Evolutionary conservation across 2,329 filamentous ascomycete species (phyloP), one percentile per base, ranked within the genome.

Genomic region (Exophiala sideris): DNA sequence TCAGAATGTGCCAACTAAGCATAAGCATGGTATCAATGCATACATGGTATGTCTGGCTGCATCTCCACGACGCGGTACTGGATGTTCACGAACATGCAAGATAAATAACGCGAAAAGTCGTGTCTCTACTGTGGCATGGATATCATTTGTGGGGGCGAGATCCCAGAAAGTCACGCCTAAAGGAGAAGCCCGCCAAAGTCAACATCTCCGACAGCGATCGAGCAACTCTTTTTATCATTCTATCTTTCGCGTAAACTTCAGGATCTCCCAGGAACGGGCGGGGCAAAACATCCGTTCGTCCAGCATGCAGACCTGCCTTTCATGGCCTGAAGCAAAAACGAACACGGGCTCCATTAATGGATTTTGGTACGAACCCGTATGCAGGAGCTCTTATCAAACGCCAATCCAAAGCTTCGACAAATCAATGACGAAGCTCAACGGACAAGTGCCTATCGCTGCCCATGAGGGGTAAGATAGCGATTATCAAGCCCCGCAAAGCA

Each of bases 161-260:
- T 20, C 8, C 2, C 40, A 42, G 20, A 20, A 14, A 18, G n/a
- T 18, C 16, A 42, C 14, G 36, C 10, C 32, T 20, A 34, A 51
- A 57, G 57, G 57, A 59, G 57, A 59, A 57, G 54, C 49, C 57
- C 57, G 57, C 52, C 39, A 36, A 39, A 5, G 24, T n/a, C 38
- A 45, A 57, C 46, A 50, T 35, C 39, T 29, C 20, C 34, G 32
- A 48, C 47, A 14, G 40, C 36, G 3, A 16, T 42, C 8, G 20
- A 41, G 24, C 14, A 8, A 29, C 44, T 11, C 11, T 14, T n/a
- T n/a, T n/a, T n/a, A n/a, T n/a, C n/a, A 11, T 12, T 11, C 9
- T 24, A 1, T 12, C 7, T 34, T 18, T 41, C 14, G 20, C 14
- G 32, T 18, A 32, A 21, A 12, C 9, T 44, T 9, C 18, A 24